These are phyloP conservation scores for Ganoderma leucocontextum DNA, from an alignment of 1,284 basidiomycete genomes.

Conservation along the genomic window DNA sequence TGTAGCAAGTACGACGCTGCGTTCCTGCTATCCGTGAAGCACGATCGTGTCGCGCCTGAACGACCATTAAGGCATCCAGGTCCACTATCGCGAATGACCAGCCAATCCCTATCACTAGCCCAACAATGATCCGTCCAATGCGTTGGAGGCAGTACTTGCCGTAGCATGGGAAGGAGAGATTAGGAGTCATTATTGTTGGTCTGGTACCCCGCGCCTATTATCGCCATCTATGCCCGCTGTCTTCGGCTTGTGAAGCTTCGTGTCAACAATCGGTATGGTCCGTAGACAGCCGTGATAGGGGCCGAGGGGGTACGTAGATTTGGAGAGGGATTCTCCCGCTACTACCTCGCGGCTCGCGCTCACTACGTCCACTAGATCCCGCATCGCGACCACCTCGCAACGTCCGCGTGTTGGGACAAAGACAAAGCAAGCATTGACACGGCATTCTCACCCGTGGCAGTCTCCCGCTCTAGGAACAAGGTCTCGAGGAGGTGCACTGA, in stretches of 20 bases:
- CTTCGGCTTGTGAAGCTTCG: background rate
- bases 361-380: background rate
- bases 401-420: background rate
- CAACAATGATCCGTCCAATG: background rate
- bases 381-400: background rate
- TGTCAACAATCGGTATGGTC: background rate
- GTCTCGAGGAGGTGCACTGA: too few species aligned
- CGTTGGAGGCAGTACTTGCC: background rate
- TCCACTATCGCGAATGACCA: background rate
- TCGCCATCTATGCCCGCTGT: background rate
- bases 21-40: background rate
- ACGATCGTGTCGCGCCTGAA: background rate
- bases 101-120: background rate
- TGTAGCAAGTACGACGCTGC: constrained; percentile 9
- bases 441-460: background rate
- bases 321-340: background rate
- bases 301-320: background rate
- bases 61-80: background rate
- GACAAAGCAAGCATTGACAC: background rate
- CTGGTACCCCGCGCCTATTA: background rate
- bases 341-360: background rate
- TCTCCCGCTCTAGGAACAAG: too few species aligned
- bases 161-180: too few species aligned
- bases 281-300: background rate
- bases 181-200: background rate